A percentile compares a stretch with the other conserved stretches of the same genome.
phyloP scores from a whole-genome alignment of 2,329 filamentous ascomycete genomes.

The Paraconiothyrium brasiliense region DNA sequence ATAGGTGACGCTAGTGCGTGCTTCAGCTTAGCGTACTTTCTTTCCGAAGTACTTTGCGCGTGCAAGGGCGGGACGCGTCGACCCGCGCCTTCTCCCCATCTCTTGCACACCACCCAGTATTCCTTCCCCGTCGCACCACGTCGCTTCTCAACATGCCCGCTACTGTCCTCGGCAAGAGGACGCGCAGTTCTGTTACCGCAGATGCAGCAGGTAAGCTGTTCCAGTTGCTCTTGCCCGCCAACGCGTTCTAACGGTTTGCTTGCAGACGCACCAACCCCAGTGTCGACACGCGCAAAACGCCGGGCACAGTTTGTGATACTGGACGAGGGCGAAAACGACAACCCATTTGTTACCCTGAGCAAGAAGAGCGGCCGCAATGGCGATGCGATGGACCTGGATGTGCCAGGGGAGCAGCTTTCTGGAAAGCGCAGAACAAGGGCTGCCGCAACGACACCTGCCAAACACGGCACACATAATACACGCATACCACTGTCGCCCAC shows the following conservation, averaged over 20 bases:
- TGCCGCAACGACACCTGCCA: slow-evolving; percentile 54
- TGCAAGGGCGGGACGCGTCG: slow-evolving; percentile 22
- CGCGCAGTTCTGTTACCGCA: slow-evolving; percentile 41
- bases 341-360: slow-evolving; percentile 60
- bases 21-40: neutral
- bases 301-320: slow-evolving; percentile 56
- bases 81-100: slow-evolving; percentile 28
- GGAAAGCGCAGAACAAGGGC: slow-evolving; percentile 44
- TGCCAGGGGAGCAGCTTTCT: slow-evolving; percentile 46
- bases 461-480: slow-evolving; percentile 56
- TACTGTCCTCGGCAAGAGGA: slow-evolving; percentile 52
- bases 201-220: slow-evolving; percentile 39
- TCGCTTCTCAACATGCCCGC: slow-evolving; percentile 38
- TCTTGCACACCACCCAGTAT: slow-evolving; percentile 26
- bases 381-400: slow-evolving; percentile 58
- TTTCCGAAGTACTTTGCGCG: slow-evolving; percentile 27
- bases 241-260: slow-evolving; percentile 35
- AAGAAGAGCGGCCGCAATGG: slow-evolving; percentile 48
- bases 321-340: slow-evolving; percentile 74
- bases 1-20: no score
- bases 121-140: slow-evolving; percentile 21
- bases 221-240: slow-evolving; percentile 17
- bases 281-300: slow-evolving; percentile 53
- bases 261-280: slow-evolving; percentile 34
- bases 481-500: slow-evolving; percentile 56